These are phyloP conservation scores for Acacia confusa DNA, from an alignment of 306 rosid species.

Conservation along the genomic window DNA sequence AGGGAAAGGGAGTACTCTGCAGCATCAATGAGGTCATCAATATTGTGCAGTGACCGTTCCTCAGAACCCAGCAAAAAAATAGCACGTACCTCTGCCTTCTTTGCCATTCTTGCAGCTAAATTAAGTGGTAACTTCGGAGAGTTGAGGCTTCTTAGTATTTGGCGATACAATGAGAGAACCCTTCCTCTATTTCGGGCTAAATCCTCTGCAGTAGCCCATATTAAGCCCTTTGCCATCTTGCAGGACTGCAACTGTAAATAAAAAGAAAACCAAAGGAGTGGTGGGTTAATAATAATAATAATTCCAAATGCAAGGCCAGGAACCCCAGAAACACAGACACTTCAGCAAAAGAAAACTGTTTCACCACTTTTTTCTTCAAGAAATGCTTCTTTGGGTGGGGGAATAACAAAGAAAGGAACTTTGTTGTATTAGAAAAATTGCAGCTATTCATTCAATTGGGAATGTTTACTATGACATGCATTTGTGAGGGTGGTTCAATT, in stretches of 20 bases:
- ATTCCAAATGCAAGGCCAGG: not conserved
- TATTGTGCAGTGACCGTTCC: conserved; percentile 77
- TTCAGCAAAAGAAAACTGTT: not conserved
- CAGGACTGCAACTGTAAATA: not conserved
- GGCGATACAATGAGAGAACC: conserved; percentile 73
- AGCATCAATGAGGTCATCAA: conserved; percentile 70
- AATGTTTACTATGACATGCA: not conserved
- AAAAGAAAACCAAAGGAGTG: not conserved
- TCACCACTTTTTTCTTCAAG: not conserved
- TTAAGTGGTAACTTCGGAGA: conserved; percentile 64
- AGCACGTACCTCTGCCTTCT: conserved; percentile 63
- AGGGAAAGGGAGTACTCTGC: conserved; percentile 81
- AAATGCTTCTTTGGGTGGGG: not conserved
- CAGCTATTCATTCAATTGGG: not conserved
- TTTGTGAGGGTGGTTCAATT: not conserved
- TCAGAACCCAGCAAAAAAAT: conserved; percentile 81
- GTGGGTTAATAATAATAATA: not conserved
- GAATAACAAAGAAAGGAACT: not conserved
- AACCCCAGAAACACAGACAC: not conserved
- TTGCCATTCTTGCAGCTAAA: conserved; percentile 66
- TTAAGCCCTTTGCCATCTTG: conserved; percentile 57
- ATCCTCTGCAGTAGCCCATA: conserved; percentile 93
- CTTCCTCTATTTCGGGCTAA: conserved; percentile 56
- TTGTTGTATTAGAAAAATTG: not conserved
- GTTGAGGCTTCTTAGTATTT: conserved; percentile 68